A percentile compares a stretch with the other conserved stretches of the same genome.
Evolutionary conservation across 176 grass and related monocot species (phyloP).

Genomic region (Oryza meridionalis): DNA sequence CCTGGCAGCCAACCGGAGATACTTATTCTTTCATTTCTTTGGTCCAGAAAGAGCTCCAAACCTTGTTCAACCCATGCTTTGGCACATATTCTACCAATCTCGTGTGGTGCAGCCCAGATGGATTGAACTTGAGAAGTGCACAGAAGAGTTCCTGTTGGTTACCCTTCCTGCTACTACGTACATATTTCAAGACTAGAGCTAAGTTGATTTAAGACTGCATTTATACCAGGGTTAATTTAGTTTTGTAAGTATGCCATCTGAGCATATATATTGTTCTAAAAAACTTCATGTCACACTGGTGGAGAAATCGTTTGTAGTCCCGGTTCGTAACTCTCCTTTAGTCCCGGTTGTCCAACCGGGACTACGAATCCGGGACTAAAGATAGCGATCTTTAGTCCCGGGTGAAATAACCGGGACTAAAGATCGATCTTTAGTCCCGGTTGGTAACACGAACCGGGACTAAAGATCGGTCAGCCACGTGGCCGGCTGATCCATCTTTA

Average conservation of each 20-base stretch:
- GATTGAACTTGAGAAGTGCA: constrained; percentile 19
- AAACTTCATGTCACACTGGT: too few species aligned
- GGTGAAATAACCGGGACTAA: too few species aligned
- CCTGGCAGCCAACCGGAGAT: constrained; percentile 32
- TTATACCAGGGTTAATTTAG: not conserved
- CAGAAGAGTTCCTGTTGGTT: constrained; percentile 20
- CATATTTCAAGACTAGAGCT: not conserved
- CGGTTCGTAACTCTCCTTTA: too few species aligned
- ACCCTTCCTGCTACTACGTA: not conserved
- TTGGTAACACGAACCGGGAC: too few species aligned
- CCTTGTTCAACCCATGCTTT: constrained; percentile 30
- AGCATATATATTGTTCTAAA: too few species aligned
- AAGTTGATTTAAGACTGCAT: not conserved
- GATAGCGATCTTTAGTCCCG: too few species aligned
- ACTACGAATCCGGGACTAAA: too few species aligned
- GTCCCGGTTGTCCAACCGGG: too few species aligned
- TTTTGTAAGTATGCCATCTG: not conserved
- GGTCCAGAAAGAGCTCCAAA: constrained; percentile 20
- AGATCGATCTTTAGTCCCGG: too few species aligned
- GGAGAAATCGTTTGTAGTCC: too few species aligned
- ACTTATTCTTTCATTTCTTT: constrained; percentile 11
- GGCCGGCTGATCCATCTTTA: too few species aligned
- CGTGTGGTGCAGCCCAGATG: constrained; percentile 17
- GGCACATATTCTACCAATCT: constrained; percentile 47
- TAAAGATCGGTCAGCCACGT: too few species aligned